A percentile compares a stretch with the other conserved stretches of the same genome.
phyloP scores from a whole-genome alignment of 2,329 filamentous ascomycete genomes.

The Colletotrichum scovillei region DNA sequence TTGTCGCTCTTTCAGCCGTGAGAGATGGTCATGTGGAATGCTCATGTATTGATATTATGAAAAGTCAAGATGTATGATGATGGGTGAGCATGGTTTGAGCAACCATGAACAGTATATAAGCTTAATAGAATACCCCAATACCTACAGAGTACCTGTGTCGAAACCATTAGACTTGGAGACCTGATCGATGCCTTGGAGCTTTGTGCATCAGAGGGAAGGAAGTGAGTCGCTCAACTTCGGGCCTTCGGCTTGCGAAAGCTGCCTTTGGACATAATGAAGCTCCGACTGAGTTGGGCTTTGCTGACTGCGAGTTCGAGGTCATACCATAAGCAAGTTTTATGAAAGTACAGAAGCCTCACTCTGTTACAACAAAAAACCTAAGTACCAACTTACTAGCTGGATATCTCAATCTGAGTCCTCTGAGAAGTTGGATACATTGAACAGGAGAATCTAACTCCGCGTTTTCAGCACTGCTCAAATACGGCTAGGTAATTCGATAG shows the following conservation, averaged over 20 bases:
- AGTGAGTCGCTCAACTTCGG: too few species aligned
- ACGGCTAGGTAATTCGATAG: background rate
- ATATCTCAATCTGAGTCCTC: background rate
- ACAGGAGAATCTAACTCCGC: too few species aligned
- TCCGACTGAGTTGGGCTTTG: too few species aligned
- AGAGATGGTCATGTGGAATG: background rate
- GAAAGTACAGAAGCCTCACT: background rate
- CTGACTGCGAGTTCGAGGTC: too few species aligned
- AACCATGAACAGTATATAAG: background rate
- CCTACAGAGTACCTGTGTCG: background rate
- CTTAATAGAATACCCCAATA: background rate
- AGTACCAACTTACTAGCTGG: background rate
- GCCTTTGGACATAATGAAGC: too few species aligned
- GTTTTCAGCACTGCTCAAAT: background rate
- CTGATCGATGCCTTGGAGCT: background rate
- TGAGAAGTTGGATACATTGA: background rate
- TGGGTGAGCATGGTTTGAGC: background rate
- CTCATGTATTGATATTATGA: conserved; percentile 2
- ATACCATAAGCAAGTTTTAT: too few species aligned
- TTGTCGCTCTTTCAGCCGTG: background rate
- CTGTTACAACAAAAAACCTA: background rate
- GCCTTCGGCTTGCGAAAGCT: too few species aligned
- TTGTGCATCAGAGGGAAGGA: background rate
- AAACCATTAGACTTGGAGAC: background rate
- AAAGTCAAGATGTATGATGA: background rate